Evolutionary conservation across 176 grass and related monocot genomes (phyloP).

Genomic region (Triticum urartu): DNA sequence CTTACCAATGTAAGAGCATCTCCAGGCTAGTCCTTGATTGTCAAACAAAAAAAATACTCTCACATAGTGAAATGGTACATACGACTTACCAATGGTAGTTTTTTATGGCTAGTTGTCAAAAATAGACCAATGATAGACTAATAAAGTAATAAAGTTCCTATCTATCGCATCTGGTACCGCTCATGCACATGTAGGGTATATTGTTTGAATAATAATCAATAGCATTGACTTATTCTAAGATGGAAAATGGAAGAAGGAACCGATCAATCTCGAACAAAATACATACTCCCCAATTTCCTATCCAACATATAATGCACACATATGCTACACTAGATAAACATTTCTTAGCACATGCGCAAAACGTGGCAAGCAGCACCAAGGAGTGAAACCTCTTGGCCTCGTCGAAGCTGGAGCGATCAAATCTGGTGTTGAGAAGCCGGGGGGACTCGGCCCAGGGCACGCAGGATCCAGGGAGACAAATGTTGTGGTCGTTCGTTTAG

Average conservation of each 20-base stretch:
- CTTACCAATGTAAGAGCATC: neutral
- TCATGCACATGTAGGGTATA: slow-evolving; percentile 7
- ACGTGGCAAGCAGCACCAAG: neutral
- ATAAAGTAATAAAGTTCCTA: slow-evolving; percentile 1
- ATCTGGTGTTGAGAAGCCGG: neutral
- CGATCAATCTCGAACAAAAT: neutral
- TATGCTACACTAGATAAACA: neutral
- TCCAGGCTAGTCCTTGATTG: neutral
- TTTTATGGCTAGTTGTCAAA: slow-evolving; percentile 19
- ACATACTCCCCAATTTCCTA: neutral
- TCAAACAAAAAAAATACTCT: neutral
- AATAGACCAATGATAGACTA: neutral
- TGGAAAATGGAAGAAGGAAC: neutral
- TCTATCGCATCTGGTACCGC: neutral
- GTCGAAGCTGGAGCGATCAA: too few species aligned
- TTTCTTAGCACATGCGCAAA: neutral
- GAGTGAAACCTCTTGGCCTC: neutral
- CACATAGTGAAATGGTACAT: neutral
- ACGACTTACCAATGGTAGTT: neutral
- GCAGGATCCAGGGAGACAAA: neutral
- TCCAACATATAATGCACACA: neutral
- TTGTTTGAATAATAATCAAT: neutral
- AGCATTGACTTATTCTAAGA: neutral
- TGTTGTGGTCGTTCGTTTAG: neutral
- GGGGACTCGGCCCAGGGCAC: neutral